These are phyloP conservation scores for Gonium pectorale DNA, from an alignment of 139 green algal genomes.

Conservation along the genomic window DNA sequence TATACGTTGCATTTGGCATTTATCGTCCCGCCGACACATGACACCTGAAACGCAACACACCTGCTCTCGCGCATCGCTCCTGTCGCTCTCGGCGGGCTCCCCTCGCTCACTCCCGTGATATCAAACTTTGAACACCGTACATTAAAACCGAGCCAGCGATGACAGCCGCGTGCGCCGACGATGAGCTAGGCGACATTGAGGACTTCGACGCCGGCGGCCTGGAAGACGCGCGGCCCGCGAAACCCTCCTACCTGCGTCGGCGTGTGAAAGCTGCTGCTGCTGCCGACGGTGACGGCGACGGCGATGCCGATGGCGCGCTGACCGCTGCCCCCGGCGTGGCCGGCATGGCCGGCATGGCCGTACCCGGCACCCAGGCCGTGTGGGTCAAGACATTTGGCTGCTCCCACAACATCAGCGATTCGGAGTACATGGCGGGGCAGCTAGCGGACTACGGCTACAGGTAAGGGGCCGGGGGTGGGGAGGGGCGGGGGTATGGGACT, in stretches of 20 bases:
- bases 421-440: slow-evolving; percentile 87
- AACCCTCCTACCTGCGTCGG: background rate
- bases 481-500: background rate
- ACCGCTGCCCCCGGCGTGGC: background rate
- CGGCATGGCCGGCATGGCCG: background rate
- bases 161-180: background rate
- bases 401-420: slow-evolving; percentile 85
- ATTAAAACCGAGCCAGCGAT: background rate
- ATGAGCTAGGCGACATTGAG: slow-evolving; percentile 28
- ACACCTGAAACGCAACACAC: too few relatives aligned
- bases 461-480: slow-evolving; percentile 32
- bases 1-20: too few relatives aligned
- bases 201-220: background rate
- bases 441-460: slow-evolving; percentile 83
- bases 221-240: background rate
- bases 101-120: too few relatives aligned
- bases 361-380: slow-evolving; percentile 72
- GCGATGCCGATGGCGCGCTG: background rate
- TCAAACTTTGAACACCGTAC: too few relatives aligned
- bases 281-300: background rate
- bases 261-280: background rate
- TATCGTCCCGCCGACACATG: too few relatives aligned
- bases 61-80: too few relatives aligned
- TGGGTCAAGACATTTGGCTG: slow-evolving; percentile 90
- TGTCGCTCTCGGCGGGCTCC: too few relatives aligned